Evolutionary conservation across 495 filamentous ascomycete species (phyloP), one percentile per base, ranked within the genome.

Genomic region (Penicillium pancosmium): DNA sequence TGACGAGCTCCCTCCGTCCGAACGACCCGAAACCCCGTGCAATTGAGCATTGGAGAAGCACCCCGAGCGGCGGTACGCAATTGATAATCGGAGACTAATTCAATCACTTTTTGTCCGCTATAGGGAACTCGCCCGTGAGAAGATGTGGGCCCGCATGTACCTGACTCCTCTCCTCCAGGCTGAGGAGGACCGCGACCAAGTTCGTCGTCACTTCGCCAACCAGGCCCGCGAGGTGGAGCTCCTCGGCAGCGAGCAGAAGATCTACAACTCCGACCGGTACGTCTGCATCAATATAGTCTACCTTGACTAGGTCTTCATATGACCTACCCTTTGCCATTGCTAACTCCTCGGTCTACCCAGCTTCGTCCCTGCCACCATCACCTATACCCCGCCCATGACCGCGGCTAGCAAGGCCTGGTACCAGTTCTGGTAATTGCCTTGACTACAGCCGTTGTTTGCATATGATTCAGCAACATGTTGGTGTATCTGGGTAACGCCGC

Each of bases 91-190:
- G 44, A 41, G 15, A 25, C 11, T 23, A 38, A 5, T 33, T 35
- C 66, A 33, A 66, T 21, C 49, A 4, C 47, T 48, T 23, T 52
- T 54, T n/a, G 41, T 43, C 38, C n/a, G 15, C 31, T 27, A 55
- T 64, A 97, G 93, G 69, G 94, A 98, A 72, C 89, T 95, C 59
- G 90, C 87, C 53, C 91, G 94, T 47, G 94, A 98, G 69, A 98
- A 98, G 81, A 92, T 97, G 84, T 98, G 94, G 94, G 82, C 88
- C 46, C 88, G 94, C 64, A 93, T 98, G 65, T 85, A 98, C 72
- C 80, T 98, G 50, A 92, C 92, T 69, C 94, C 94, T 33, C 74
- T 94, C 61, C 86, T 98, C 52, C 93, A 97, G 69, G 94, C 94
- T 55, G 94, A 98, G 71, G 90, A 93, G 68, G 94, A 98, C 79